These are phyloP conservation scores for Kregervanrija delftensis DNA, from an alignment of 805 yeast genomes.

Conservation along the genomic window DNA sequence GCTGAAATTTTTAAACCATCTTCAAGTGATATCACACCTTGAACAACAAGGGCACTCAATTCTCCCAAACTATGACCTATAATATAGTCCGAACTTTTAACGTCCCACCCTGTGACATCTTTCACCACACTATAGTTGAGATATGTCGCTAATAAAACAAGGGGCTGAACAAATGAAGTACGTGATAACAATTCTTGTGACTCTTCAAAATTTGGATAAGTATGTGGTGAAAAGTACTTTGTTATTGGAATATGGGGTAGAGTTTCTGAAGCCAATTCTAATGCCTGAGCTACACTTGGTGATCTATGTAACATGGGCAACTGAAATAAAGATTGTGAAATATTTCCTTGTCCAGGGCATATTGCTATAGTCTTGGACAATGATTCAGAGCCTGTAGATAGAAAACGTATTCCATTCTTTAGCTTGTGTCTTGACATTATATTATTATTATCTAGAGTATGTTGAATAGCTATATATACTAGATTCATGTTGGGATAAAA, in stretches of 20 bases:
- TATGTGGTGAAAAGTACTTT: slow-evolving; percentile 9
- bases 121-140: slow-evolving; percentile 15
- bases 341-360: slow-evolving; percentile 29
- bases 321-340: slow-evolving; percentile 8
- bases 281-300: neutral
- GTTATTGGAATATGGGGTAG: slow-evolving; percentile 16
- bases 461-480: too few species aligned
- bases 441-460: too few species aligned
- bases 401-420: too few species aligned
- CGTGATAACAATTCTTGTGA: neutral
- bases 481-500: too few species aligned
- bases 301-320: slow-evolving; percentile 1
- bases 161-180: slow-evolving; percentile 12
- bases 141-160: slow-evolving; percentile 15
- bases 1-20: slow-evolving; percentile 21
- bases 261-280: slow-evolving; percentile 15
- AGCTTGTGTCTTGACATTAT: too few species aligned
- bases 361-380: slow-evolving; percentile 8
- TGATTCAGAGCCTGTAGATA: too few species aligned
- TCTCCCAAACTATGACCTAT: slow-evolving; percentile 34
- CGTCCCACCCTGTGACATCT: slow-evolving; percentile 12
- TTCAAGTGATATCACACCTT: slow-evolving; percentile 19
- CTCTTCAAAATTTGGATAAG: neutral
- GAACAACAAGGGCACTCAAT: slow-evolving; percentile 24
- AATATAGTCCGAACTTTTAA: slow-evolving; percentile 16